Percentiles rank a stretch among this genome's conserved stretches.
These are phyloP conservation scores for Mucor mucedo DNA, from an alignment of 371 early-diverging fungal species.

Conservation along the genomic window DNA sequence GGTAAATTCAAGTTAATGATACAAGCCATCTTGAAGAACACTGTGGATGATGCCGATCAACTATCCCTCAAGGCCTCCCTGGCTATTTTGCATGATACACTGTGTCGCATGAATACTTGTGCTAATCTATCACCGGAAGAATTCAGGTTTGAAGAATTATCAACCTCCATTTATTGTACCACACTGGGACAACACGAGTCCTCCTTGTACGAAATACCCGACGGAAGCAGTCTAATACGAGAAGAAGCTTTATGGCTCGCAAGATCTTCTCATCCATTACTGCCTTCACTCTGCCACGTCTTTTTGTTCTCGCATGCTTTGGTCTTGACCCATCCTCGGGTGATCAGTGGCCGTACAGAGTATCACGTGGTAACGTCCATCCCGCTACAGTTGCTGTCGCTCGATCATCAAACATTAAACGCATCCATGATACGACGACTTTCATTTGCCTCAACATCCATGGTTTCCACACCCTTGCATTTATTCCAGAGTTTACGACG, in stretches of 20 bases:
- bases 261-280: conserved; percentile 34
- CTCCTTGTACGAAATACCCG: conserved; percentile 14
- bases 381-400: conserved; percentile 30
- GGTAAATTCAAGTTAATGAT: conserved; percentile 39
- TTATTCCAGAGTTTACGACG: conserved; percentile 7
- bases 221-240: conserved; percentile 24
- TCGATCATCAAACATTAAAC: conserved; percentile 4
- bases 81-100: conserved; percentile 29
- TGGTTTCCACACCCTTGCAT: conserved; percentile 22
- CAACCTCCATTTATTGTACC: conserved; percentile 24
- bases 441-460: conserved; percentile 27
- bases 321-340: conserved; percentile 32
- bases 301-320: conserved; percentile 47
- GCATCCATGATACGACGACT: conserved; percentile 23
- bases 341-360: conserved; percentile 20
- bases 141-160: conserved; percentile 33
- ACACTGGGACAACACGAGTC: background rate
- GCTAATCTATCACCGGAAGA: conserved; percentile 21
- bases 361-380: conserved; percentile 30
- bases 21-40: conserved; percentile 39
- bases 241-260: conserved; percentile 35
- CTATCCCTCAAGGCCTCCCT: conserved; percentile 33
- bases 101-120: conserved; percentile 37
- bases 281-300: conserved; percentile 27
- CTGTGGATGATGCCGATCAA: conserved; percentile 34